Evolutionary conservation across 306 rosid genomes (phyloP), one percentile per base, ranked within the genome.

Genomic region (Luffa acutangula): DNA sequence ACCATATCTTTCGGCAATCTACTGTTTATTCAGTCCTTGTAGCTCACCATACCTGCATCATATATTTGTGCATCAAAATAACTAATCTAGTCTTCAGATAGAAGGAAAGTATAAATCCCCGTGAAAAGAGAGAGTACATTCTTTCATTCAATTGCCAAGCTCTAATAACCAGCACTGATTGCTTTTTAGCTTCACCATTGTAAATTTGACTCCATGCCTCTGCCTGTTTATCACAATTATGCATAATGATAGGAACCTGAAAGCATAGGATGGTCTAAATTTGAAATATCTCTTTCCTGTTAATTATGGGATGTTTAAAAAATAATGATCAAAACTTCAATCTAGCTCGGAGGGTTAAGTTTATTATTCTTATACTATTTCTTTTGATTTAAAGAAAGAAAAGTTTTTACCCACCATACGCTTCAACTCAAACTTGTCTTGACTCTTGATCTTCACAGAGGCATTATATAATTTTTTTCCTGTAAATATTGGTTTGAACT

Each of bases 141-240:
- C 98, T 95, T 90, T 95, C 98, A 83, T 92, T 95, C 80, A 95
- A 85, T 80, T 88, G 96, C 97, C 98, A 95, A 81, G 97, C 54
- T 46, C 90, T 84, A 72, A 90, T 80, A 77, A 95, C 97, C 8
- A 97, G 97, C 81, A 95, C 89, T 82, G 98, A 91, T 84, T 92
- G 98, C 81, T 81, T 89, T 80, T 85, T 91, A 65, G 98, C 92
- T 51, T 95, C 98, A 82, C 92, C 95, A 64, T 96, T 92, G 78
- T 79, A 91, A 79, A 95, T 73, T 84, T 92, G 93, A 85, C 97
- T 92, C 98, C 97, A 92, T 71, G 82, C 34, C 83, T 77, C 89
- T 46, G 97, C 97, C 75, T 85, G 97, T 78, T 92, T 91, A 81
- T 87, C 91, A 83, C 90, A 94, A 39, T 87, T 87, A 82, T 95